Base-by-base conservation (phyloP, 306 rosid species). In the Cyclanthera cordifolia region DNA sequence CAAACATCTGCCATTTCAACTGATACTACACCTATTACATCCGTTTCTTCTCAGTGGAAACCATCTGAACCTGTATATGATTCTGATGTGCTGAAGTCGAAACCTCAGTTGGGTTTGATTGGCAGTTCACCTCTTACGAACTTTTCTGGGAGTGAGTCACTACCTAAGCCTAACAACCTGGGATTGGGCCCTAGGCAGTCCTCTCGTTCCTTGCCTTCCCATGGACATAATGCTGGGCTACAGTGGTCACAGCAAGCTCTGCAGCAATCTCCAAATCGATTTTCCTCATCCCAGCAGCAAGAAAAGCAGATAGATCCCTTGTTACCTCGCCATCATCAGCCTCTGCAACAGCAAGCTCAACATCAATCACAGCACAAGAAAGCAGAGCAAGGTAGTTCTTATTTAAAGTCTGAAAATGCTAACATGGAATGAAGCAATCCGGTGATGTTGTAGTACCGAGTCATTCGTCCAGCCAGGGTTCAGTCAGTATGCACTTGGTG, bases 221-320 rank as follows among this genome's bases (percentile, higher is more conserved):
- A 86, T 65, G 83, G 91, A 70, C 90, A 77, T 79, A 88, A 77
- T 74, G 81, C 86, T 71, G 95, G 87, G 72, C 73, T 74, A 1
- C 94, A 86, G 80, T 82, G 91, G 90, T 88, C 79, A 71, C 88
- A 86, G 66, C 85, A 81, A 80, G 74, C 53, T 70, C 53, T 71
- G 30, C 85, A 89, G 69, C 88, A 83, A 68, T 75, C 96, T 75
- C 81, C 81, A 46, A 34, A 79, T 1, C 79, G 75, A 73, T 81
- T 92, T 13, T 55, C 70, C 51, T 25, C 72, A 21, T 74, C 96
- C 66, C 95, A 89, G 60, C 87, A 79, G 78, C 79, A 81, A 67
- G 84, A 73, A 58, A 80, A 80, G 75, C 77, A 73, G 30, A 82
- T 73, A 76, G 81, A 84, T 67, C 13, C 71, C 55, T 47, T 54